Evolutionary conservation across 495 filamentous ascomycete species (phyloP).

Genomic region (Xylaria cubensis): DNA sequence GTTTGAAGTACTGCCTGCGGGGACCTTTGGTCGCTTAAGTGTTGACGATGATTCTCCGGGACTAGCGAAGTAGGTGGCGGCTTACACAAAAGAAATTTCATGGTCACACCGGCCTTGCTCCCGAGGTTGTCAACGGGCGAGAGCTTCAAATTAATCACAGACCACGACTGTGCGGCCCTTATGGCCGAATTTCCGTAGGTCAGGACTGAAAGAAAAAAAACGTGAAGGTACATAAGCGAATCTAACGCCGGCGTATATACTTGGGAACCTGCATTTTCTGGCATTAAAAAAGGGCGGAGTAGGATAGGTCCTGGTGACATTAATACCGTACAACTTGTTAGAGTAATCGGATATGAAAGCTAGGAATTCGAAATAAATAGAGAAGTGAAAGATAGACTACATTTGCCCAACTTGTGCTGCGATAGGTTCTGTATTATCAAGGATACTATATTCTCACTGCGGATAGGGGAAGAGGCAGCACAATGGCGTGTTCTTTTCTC

Average conservation of each 20-base stretch:
- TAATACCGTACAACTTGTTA: not conserved
- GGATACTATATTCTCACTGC: not conserved
- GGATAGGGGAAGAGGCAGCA: not conserved
- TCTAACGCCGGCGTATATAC: slow-evolving; percentile 12
- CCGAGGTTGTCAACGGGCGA: not conserved
- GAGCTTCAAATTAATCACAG: slow-evolving; percentile 5
- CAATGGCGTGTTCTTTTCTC: not conserved
- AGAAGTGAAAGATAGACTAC: not conserved
- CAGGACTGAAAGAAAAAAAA: not conserved
- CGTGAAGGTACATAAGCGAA: slow-evolving; percentile 17
- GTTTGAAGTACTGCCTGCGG: slow-evolving; percentile 66
- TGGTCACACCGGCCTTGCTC: not conserved
- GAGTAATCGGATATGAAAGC: not conserved
- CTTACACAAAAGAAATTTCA: not conserved
- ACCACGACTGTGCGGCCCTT: not conserved
- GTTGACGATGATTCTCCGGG: slow-evolving; percentile 25
- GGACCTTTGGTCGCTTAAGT: slow-evolving; percentile 49
- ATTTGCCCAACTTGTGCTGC: not conserved
- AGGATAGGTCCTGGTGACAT: not conserved
- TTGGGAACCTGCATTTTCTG: not conserved
- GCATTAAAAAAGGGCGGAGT: not conserved
- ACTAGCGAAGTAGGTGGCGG: slow-evolving; percentile 12
- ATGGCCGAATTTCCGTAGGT: not conserved
- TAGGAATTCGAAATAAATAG: not conserved
- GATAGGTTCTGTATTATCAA: not conserved